Evolutionary conservation across 345 rosid species (phyloP).

Genomic region (Dipteronia dyeriana): DNA sequence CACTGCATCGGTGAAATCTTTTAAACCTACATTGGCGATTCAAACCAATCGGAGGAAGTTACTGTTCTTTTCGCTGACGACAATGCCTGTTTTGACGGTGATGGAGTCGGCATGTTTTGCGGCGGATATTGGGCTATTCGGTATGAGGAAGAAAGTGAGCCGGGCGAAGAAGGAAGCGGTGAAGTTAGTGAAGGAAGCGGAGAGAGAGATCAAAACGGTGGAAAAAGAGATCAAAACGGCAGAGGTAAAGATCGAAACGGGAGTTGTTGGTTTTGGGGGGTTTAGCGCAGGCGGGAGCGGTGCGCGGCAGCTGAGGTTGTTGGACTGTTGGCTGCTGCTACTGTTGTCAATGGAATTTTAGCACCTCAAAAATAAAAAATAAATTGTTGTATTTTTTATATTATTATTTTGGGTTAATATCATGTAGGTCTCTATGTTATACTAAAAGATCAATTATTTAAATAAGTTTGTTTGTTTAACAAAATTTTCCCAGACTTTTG

Average conservation of each 20-base stretch:
- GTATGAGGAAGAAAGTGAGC: constrained; percentile 69
- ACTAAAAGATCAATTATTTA: too few species aligned
- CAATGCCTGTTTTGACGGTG: constrained; percentile 41
- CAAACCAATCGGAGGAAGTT: constrained; percentile 52
- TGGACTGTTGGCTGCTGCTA: constrained; percentile 66
- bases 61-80: constrained; percentile 52
- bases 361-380: constrained; percentile 35
- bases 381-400: neutral
- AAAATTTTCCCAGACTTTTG: too few species aligned
- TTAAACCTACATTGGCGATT: constrained; percentile 27
- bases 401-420: too few species aligned
- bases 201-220: constrained; percentile 55
- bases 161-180: constrained; percentile 77
- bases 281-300: constrained; percentile 79
- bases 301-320: constrained; percentile 73
- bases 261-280: constrained; percentile 53
- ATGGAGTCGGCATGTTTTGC: constrained; percentile 47
- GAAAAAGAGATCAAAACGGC: constrained; percentile 55
- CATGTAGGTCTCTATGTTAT: too few species aligned
- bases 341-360: constrained; percentile 78
- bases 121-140: constrained; percentile 69
- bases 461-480: too few species aligned
- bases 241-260: constrained; percentile 48
- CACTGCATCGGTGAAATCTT: constrained; percentile 26
- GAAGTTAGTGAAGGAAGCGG: constrained; percentile 71